These are phyloP conservation scores for Leccinum idahoense DNA, from an alignment of 1,284 basidiomycete species.

Conservation along the genomic window DNA sequence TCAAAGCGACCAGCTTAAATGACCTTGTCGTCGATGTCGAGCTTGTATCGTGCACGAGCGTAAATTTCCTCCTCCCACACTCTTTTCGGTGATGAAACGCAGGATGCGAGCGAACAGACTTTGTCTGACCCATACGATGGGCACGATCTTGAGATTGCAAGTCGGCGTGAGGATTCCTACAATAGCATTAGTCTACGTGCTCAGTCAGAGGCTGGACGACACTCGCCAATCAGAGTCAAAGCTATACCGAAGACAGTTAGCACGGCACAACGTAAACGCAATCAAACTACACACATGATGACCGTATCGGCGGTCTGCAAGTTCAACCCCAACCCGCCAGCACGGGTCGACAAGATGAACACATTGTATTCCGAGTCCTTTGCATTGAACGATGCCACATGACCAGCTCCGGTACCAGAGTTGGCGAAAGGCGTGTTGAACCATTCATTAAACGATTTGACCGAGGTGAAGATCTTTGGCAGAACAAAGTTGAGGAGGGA, in stretches of 20 bases:
- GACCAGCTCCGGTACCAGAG: slow-evolving; percentile 83
- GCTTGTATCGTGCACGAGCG: slow-evolving; percentile 90
- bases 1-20: slow-evolving; percentile 99
- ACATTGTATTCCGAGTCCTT: slow-evolving; percentile 87
- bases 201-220: neutral
- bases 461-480: slow-evolving; percentile 98
- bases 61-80: slow-evolving; percentile 98
- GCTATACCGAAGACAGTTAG: slow-evolving; percentile 32
- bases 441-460: slow-evolving; percentile 99
- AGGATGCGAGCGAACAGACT: slow-evolving; percentile 87
- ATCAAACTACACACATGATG: slow-evolving; percentile 57
- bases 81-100: slow-evolving; percentile 96
- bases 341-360: slow-evolving; percentile 95
- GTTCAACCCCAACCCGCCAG: slow-evolving; percentile 96
- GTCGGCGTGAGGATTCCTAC: slow-evolving; percentile 94
- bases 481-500: slow-evolving; percentile 96
- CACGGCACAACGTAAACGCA: neutral
- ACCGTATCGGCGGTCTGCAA: slow-evolving; percentile 98
- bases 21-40: slow-evolving; percentile 99
- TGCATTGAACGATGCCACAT: slow-evolving; percentile 91
- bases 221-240: slow-evolving; percentile 85
- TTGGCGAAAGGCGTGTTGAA: slow-evolving; percentile 99
- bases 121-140: slow-evolving; percentile 99
- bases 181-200: neutral
- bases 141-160: slow-evolving; percentile 99